These are phyloP conservation scores for Leptographium procerum DNA, from an alignment of 2,329 filamentous ascomycete species.

Conservation along the genomic window DNA sequence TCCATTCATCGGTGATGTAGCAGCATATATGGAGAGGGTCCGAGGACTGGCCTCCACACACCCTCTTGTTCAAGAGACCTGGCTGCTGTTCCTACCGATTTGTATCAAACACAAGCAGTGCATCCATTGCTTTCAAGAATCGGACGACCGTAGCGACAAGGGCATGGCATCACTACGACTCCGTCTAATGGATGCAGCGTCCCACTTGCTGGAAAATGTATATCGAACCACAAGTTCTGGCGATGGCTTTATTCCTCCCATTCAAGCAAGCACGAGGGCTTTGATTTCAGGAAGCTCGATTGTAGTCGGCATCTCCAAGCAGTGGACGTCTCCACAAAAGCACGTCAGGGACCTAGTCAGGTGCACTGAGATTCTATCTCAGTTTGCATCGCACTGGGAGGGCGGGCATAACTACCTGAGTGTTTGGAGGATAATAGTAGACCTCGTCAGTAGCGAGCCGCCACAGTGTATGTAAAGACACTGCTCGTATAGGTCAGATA, in stretches of 20 bases:
- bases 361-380: neutral
- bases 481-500: neutral
- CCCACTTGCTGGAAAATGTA: neutral
- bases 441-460: neutral
- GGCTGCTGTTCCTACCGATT: neutral
- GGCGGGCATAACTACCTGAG: constrained; percentile 1
- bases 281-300: constrained; percentile 1
- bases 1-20: neutral
- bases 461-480: neutral
- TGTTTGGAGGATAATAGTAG: neutral
- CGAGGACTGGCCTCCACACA: neutral
- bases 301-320: neutral
- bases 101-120: neutral
- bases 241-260: neutral
- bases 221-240: neutral
- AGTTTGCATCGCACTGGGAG: constrained; percentile 2
- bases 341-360: neutral
- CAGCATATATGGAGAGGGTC: neutral
- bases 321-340: neutral
- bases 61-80: neutral
- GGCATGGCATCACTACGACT: constrained; percentile 1
- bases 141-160: neutral
- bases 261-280: neutral
- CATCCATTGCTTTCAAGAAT: constrained; percentile 4
- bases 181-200: neutral